Base-by-base conservation (phyloP, 441 rosid genomes). In the Daphne laureola region DNA sequence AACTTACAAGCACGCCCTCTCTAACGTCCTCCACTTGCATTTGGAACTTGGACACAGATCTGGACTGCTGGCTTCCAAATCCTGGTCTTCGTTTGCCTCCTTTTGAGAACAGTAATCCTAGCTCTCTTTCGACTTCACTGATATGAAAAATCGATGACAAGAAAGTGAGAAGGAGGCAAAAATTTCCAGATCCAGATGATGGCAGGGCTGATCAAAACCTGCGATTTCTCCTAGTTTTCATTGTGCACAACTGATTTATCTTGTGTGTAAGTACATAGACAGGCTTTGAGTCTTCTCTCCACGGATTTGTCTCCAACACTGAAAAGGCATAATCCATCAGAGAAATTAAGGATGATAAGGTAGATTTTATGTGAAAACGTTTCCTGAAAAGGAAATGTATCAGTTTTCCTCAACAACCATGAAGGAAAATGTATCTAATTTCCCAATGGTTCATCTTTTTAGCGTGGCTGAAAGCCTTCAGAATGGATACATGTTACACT, bases 61-160 rank as follows among this genome's bases (percentile, higher is more conserved):
- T 80, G 40, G 90, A 59, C 45, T 78, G 87, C 54, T 82, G 80
- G 64, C 73, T 76, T 49, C 79, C 82, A 43, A 63, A 47, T 55
- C 67, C 72, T 61, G 90, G 62, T 53, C 79, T 72, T 71, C 78
- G 5, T 46, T 80, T 82, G 57, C 73, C 82, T 66, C 80, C 82
- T 70, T 76, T 77, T 31, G 95, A 79, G 70, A 93, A 89, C 67
- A 89, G 60, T 35, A 83, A 55, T 51, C 98, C 92, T 17, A 89
- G 89, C 80, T 86, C 98, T 64, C 70, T 83, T 69, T 92, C 98
- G 31, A 89, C 98, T 60, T 89, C 98, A 63, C 97, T 93, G 84
- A 61, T 17, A 50, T n/a, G 14, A 64, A 57, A 55, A n/a, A n/a
- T n/a, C n/a, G 57, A 35, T 58, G 43, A 46, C 14, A 14, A 41